phyloP scores from a whole-genome alignment of 2,329 filamentous ascomycete species.

The Dothideomycetes sp. region DNA sequence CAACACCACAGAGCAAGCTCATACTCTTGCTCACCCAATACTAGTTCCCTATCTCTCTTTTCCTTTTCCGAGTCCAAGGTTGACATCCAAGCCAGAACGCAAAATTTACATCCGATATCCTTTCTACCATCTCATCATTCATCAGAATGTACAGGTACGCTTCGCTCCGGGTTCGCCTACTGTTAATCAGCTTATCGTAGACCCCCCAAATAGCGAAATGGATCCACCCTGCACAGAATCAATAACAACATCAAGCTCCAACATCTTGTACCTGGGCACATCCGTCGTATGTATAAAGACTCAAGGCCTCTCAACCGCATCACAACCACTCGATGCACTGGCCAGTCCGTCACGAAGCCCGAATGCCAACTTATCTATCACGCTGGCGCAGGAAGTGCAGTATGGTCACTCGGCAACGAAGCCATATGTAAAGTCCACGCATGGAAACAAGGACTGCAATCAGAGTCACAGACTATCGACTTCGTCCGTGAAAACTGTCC shows the following conservation, averaged over 20 bases:
- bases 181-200: no score
- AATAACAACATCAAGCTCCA: not conserved
- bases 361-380: not conserved
- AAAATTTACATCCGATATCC: no score
- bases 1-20: no score
- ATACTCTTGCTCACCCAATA: no score
- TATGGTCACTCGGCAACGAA: not conserved
- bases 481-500: not conserved
- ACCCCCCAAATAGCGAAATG: conserved; percentile 1
- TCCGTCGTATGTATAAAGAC: not conserved
- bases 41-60: no score
- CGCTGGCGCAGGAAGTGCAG: not conserved
- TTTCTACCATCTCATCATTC: no score
- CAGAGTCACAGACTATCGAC: not conserved
- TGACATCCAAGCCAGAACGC: no score
- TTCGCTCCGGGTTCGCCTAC: no score
- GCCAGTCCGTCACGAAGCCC: not conserved
- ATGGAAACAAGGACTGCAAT: not conserved
- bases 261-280: not conserved
- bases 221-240: not conserved
- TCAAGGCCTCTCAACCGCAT: no score
- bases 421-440: not conserved
- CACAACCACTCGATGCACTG: not conserved
- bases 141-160: no score
- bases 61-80: no score